Evolutionary conservation across 2,329 filamentous ascomycete species (phyloP).

Genomic region (Xylaria sp.): DNA sequence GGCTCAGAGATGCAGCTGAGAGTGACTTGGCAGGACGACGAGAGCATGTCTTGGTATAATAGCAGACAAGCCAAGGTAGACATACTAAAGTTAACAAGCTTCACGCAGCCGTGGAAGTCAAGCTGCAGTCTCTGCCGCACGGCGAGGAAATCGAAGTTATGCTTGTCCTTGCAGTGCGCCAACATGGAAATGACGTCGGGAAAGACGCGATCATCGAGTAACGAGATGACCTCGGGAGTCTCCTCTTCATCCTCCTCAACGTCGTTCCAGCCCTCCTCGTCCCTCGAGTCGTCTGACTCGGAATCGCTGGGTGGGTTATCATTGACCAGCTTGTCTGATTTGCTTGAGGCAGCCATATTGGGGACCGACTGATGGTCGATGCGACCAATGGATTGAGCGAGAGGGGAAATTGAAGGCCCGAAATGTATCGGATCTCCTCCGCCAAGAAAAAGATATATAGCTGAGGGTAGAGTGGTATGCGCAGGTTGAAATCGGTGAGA

Average conservation of each 20-base stretch:
- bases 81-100: constrained; percentile 76
- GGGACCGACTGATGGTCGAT: neutral
- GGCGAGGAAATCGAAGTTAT: constrained; percentile 74
- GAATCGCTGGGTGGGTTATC: constrained; percentile 49
- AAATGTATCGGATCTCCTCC: constrained; percentile 2
- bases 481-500: neutral
- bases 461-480: neutral
- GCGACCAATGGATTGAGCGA: constrained; percentile 6
- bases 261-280: constrained; percentile 64
- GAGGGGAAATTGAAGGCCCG: constrained; percentile 27
- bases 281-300: constrained; percentile 53
- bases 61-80: constrained; percentile 16
- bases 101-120: constrained; percentile 79
- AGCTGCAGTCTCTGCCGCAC: constrained; percentile 68
- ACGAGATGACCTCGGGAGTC: constrained; percentile 70
- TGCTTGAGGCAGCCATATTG: constrained; percentile 34
- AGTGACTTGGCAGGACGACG: neutral
- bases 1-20: neutral
- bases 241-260: constrained; percentile 70
- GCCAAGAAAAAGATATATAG: constrained; percentile 28
- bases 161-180: constrained; percentile 72
- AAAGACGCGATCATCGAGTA: constrained; percentile 76
- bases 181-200: constrained; percentile 73
- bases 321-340: constrained; percentile 11
- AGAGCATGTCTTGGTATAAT: neutral